phyloP scores from a whole-genome alignment of 192 early-diverging fungal species.

The Coemansia sp. region DNA sequence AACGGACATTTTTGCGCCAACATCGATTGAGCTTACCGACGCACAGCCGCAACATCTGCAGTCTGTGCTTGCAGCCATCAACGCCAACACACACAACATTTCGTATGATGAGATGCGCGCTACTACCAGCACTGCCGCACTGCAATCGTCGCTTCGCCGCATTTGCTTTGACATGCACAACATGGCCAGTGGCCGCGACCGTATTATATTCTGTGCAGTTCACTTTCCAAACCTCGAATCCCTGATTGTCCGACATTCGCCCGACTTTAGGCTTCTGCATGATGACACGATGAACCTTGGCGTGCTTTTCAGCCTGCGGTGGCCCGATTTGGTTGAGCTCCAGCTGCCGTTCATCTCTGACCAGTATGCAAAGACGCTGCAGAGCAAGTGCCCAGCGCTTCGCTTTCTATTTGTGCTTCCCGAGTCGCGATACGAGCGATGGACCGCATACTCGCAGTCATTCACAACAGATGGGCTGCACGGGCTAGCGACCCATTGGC shows the following conservation, averaged over 20 bases:
- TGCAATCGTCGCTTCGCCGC: conserved; percentile 45
- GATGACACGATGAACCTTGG: conserved; percentile 37
- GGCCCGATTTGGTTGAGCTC: conserved; percentile 38
- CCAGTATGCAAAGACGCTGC: conserved; percentile 20
- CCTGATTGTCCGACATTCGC: conserved; percentile 36
- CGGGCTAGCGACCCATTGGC: conserved; percentile 41
- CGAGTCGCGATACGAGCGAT: conserved; percentile 50
- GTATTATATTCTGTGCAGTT: conserved; percentile 42
- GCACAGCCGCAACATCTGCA: conserved; percentile 41
- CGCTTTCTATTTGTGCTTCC: conserved; percentile 38
- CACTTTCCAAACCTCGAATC: conserved; percentile 49
- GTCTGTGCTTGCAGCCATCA: conserved; percentile 32
- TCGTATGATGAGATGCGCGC: conserved; percentile 39
- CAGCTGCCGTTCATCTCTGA: conserved; percentile 48
- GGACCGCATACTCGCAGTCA: conserved; percentile 42
- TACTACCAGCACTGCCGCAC: conserved; percentile 28
- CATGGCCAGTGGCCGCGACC: conserved; percentile 34
- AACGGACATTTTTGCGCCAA: conserved; percentile 44
- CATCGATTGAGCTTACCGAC: conserved; percentile 24
- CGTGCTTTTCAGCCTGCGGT: conserved; percentile 45
- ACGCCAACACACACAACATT: conserved; percentile 36
- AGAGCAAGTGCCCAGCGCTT: conserved; percentile 41
- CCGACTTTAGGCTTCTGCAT: conserved; percentile 33
- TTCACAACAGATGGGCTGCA: conserved; percentile 38
- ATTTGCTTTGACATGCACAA: conserved; percentile 38